These are phyloP conservation scores for Elsinoe fawcettii DNA, from an alignment of 2,329 filamentous ascomycete species.

Conservation along the genomic window DNA sequence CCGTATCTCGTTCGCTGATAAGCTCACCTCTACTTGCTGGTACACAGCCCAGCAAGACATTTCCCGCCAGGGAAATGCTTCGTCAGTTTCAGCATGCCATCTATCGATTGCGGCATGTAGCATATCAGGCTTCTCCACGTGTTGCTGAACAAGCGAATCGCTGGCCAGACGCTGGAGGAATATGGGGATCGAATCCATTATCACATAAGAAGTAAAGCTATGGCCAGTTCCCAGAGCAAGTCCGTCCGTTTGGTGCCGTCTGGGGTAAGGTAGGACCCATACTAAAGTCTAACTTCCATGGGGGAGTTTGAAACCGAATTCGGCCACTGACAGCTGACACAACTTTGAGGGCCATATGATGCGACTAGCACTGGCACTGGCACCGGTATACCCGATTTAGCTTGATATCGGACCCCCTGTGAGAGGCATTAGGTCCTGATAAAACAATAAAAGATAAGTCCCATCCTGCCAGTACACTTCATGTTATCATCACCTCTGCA, in stretches of 20 bases:
- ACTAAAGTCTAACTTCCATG: neutral
- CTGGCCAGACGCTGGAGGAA: neutral
- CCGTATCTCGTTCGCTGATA: neutral
- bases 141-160: neutral
- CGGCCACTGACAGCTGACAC: conserved; percentile 1
- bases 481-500: neutral
- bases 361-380: neutral
- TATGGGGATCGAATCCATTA: neutral
- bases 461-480: neutral
- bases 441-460: conserved; percentile 6
- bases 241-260: neutral
- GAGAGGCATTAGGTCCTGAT: neutral
- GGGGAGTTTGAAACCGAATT: conserved; percentile 5
- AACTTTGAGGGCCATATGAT: neutral
- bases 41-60: neutral
- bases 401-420: neutral
- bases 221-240: neutral
- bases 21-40: neutral
- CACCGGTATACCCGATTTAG: conserved; percentile 5
- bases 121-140: neutral
- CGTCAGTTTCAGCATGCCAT: neutral
- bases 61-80: neutral
- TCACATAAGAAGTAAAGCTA: conserved; percentile 1
- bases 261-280: conserved; percentile 11
- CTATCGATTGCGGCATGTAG: neutral